phyloP scores from a whole-genome alignment of 1,284 basidiomycete species.

The Exobasidium cylindrosporum region DNA sequence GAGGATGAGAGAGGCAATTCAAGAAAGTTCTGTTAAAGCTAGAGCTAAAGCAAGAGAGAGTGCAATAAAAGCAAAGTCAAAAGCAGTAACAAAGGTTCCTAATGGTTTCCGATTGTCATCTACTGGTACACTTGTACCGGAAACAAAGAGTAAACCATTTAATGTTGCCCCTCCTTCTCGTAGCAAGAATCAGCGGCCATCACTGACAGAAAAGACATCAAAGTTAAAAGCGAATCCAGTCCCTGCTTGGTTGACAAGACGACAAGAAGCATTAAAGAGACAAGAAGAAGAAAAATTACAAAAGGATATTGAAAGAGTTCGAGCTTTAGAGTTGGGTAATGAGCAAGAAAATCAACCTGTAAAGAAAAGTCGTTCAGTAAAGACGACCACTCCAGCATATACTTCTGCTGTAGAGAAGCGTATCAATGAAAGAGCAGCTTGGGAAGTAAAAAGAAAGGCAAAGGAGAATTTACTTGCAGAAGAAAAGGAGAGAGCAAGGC shows the following conservation, averaged over 20 bases:
- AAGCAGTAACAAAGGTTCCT: not conserved
- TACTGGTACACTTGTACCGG: constrained; percentile 3
- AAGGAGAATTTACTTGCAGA: constrained; percentile 6
- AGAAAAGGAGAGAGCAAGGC: constrained; percentile 8
- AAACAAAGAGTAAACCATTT: not conserved
- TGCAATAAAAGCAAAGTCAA: not conserved
- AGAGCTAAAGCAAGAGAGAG: not conserved
- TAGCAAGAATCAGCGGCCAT: not conserved
- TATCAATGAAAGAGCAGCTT: constrained; percentile 6
- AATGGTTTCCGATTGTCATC: constrained; percentile 9
- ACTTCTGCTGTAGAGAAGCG: constrained; percentile 11
- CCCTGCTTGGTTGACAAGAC: constrained; percentile 10
- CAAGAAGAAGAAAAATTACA: constrained; percentile 6
- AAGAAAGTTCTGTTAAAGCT: not conserved
- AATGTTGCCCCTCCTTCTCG: not conserved
- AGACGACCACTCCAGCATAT: not conserved
- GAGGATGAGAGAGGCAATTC: not conserved
- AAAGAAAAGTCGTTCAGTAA: not conserved
- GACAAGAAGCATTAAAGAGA: constrained; percentile 5
- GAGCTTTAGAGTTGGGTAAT: not conserved
- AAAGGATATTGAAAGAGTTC: not conserved
- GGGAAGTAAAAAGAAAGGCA: constrained; percentile 2
- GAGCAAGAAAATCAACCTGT: not conserved
- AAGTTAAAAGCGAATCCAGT: constrained; percentile 12
- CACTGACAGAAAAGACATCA: not conserved